A percentile compares a stretch with the other conserved stretches of the same genome.
Evolutionary conservation across 768 basidiomycete species (phyloP).

Genomic region (Leccinum truebloodii): DNA sequence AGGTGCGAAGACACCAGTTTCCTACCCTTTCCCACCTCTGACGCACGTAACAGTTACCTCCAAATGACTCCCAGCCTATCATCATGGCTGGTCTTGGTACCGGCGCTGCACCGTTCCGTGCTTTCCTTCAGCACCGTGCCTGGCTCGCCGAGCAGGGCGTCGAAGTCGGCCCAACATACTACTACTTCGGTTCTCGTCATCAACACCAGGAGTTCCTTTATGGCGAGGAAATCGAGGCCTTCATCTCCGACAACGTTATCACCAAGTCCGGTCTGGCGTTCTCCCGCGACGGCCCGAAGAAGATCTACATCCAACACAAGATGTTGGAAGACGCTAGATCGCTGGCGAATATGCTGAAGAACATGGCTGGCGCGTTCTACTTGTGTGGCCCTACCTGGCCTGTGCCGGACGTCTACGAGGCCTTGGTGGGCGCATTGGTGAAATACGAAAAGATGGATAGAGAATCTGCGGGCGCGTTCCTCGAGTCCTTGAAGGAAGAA

Average conservation of each 20-base stretch:
- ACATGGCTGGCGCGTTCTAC: constrained; percentile 85
- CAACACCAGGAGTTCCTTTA: constrained; percentile 96
- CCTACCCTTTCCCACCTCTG: constrained; percentile 1
- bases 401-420: constrained; percentile 97
- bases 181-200: constrained; percentile 98
- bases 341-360: constrained; percentile 73
- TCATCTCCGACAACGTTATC: constrained; percentile 80
- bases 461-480: constrained; percentile 70
- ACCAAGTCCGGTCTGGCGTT: constrained; percentile 93
- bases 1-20: constrained; percentile 49
- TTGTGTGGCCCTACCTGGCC: constrained; percentile 99
- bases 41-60: constrained; percentile 63
- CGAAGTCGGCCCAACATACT: constrained; percentile 89
- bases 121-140: constrained; percentile 96
- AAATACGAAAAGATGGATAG: constrained; percentile 66
- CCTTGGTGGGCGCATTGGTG: constrained; percentile 78
- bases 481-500: constrained; percentile 92
- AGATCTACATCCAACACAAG: constrained; percentile 99
- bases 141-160: constrained; percentile 74
- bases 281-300: constrained; percentile 89
- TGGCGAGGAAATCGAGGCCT: constrained; percentile 95
- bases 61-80: constrained; percentile 80
- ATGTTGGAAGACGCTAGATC: constrained; percentile 87
- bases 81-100: constrained; percentile 99
- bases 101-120: constrained; percentile 98